Base-by-base conservation (phyloP, 2,329 filamentous ascomycete genomes). In the Immersiporthe knoxdaviesiana region DNA sequence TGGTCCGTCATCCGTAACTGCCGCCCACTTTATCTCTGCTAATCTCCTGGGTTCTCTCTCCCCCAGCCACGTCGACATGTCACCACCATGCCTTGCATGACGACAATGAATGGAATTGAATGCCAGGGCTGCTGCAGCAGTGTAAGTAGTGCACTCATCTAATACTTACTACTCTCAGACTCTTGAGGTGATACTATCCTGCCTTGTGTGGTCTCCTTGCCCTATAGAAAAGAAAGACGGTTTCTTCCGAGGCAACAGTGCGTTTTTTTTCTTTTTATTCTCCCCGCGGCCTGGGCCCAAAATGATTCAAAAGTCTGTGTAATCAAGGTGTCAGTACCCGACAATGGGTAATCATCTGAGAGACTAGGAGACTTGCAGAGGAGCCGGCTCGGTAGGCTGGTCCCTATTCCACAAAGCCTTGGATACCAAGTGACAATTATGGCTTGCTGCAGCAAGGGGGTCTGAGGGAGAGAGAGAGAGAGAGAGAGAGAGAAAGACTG, bases 351-450 rank as follows among this genome's bases (percentile, higher is more conserved):
- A 8, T 27, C 50, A 54, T 27, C 5, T 10, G n/a, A 27, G 11
- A 24, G 8, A 8, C 35, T 54, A n/a, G n/a, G 24, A 27, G 50
- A 54, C 24, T 56, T 30, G 52, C 11, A 32, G 24, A 30, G 6
- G 12, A 32, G 14, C 0, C 16, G n/a, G n/a, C 11, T n/a, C 60
- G 10, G 27, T 7, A 32, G 41, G 24, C 14, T 50, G 41, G 56
- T 37, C 56, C 56, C 14, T 44, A 39, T 24, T 14, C 39, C 21
- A 12, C 52, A 52, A 54, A 24, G 44, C 27, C 35, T n/a, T 11
- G 32, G 30, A n/a, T n/a, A n/a, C 10, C n/a, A 60, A 39, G 60
- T 67, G 68, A 67, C 60, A 70, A 65, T 24, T 64, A 64, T 61
- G 68, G 65, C 60, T 70, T 56, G 54, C 54, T 67, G 68, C 60